These are phyloP conservation scores for Cladophialophora immunda DNA, from an alignment of 2,329 filamentous ascomycete genomes.

Conservation along the genomic window DNA sequence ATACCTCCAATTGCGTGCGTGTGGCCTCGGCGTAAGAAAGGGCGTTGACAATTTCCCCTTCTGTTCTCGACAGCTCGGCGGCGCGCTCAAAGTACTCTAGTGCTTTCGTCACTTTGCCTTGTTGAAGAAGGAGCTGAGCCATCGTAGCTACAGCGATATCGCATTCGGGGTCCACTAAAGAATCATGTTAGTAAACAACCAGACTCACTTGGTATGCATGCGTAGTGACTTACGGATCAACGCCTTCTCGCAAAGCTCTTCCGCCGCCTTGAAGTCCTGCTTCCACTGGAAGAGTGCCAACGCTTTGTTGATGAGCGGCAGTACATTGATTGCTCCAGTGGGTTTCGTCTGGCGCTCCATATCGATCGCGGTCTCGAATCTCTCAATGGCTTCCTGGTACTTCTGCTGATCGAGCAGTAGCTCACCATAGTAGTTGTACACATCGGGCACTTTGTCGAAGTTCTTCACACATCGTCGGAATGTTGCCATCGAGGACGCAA, in stretches of 20 bases:
- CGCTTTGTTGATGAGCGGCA: constrained; percentile 98
- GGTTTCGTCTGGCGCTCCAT: constrained; percentile 97
- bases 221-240: constrained; percentile 80
- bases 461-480: constrained; percentile 98
- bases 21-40: constrained; percentile 97
- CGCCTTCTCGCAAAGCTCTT: constrained; percentile 96
- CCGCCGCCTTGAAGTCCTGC: constrained; percentile 91
- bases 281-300: constrained; percentile 98
- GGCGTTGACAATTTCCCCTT: constrained; percentile 94
- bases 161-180: constrained; percentile 91
- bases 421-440: constrained; percentile 99
- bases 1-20: constrained; percentile 90
- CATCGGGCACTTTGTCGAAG: constrained; percentile 94
- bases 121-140: constrained; percentile 95
- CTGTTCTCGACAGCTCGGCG: constrained; percentile 90
- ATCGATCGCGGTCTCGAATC: constrained; percentile 98
- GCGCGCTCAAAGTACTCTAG: constrained; percentile 97
- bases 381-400: constrained; percentile 92
- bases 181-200: constrained; percentile 43
- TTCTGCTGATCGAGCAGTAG: constrained; percentile 96
- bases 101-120: constrained; percentile 95
- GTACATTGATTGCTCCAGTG: constrained; percentile 88
- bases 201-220: constrained; percentile 43
- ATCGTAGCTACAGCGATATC: constrained; percentile 99
- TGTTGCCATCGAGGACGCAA: constrained; percentile 97